Base-by-base conservation (phyloP, 495 filamentous ascomycete species). In the Penicillium simplicissimum region DNA sequence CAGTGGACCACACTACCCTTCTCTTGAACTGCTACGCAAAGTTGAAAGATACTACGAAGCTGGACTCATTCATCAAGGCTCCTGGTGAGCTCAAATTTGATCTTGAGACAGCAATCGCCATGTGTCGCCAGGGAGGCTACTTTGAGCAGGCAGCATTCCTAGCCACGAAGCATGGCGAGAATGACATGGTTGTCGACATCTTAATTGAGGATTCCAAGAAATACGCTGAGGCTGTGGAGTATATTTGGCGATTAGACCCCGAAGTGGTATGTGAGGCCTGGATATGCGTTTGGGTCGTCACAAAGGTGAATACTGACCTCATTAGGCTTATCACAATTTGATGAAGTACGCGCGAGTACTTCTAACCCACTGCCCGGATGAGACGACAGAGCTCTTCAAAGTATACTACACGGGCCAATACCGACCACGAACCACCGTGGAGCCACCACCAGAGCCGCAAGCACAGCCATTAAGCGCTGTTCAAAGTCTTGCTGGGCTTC, bases 51-150 rank as follows among this genome's bases (percentile, higher is more conserved):
- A 93, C 96, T 8, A 87, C 89, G 38, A 98, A 98, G 74, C 81
- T 98, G 15, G 93, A 98, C 65, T 88, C 89, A 54, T 98, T 98
- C 64, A 98, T 98, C 73, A 96, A 96, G 70, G 92, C 93, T 45
- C 91, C 92, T 3, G 93, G 92, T 2, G 94, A 97, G 67, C 83
- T 96, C 36, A 97, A 95, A 65, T 98, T 98, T 72, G 95, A 98
- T 75, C 80, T 98, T 8, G 95, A 98, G 61, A 98, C 96, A 8
- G 96, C 96, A 3, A 98, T 98, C 53, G 86, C 88, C 5, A 98
- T 98, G 95, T 98, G 95, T 66, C 86, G 96, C 17, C 95, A 98
- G 76, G 96, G 93, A 23, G 93, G 96, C n/a, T 98, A 98, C 72
- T 94, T 88, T 69, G 91, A 97, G 62, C 95, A 98, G 76, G 95